Percentiles rank a stretch among this genome's conserved stretches.
These are phyloP conservation scores for Acer campestre DNA, from an alignment of 345 rosid species.

Conservation along the genomic window DNA sequence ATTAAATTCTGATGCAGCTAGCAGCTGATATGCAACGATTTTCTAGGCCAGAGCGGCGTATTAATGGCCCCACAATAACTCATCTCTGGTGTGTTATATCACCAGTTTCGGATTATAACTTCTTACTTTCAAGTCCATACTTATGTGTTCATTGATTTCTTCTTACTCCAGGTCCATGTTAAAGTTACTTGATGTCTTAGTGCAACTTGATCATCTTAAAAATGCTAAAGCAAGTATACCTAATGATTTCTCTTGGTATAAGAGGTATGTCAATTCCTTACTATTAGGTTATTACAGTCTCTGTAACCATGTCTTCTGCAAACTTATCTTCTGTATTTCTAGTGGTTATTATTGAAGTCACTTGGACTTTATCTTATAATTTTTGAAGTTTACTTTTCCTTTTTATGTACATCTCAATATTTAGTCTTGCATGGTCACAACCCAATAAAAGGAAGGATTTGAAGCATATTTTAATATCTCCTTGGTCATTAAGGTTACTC, in stretches of 20 bases:
- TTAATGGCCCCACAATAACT: constrained; percentile 95
- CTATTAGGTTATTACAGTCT: constrained; percentile 5
- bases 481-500: not conserved
- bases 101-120: not conserved
- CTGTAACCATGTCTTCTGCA: not conserved
- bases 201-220: constrained; percentile 99
- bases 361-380: not conserved
- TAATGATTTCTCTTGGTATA: constrained; percentile 99
- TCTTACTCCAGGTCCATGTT: constrained; percentile 78
- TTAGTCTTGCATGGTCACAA: constrained; percentile 1
- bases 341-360: not conserved
- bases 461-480: not conserved
- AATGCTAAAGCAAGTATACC: constrained; percentile 99
- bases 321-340: not conserved
- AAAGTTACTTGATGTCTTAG: constrained; percentile 90
- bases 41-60: constrained; percentile 95
- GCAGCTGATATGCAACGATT: constrained; percentile 99
- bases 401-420: not conserved
- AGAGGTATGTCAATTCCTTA: constrained; percentile 54
- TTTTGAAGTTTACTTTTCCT: not conserved
- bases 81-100: constrained; percentile 71
- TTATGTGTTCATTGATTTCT: constrained; percentile 22
- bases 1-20: constrained; percentile 59
- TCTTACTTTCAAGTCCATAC: constrained; percentile 1
- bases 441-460: not conserved